phyloP scores from a whole-genome alignment of 2,329 filamentous ascomycete genomes.

The Paraconiothyrium brasiliense region DNA sequence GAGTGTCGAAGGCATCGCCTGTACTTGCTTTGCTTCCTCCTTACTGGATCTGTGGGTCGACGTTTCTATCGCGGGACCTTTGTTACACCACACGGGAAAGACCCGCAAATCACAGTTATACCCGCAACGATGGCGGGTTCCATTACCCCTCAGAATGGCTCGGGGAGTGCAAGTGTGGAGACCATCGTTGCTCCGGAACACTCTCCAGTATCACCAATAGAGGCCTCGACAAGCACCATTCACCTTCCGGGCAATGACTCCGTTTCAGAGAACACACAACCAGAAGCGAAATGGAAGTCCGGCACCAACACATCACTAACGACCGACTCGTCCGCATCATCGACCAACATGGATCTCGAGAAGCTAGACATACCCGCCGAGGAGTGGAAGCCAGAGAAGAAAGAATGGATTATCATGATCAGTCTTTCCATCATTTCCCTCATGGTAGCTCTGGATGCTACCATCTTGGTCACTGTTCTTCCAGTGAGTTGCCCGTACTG shows the following conservation, averaged over 20 bases:
- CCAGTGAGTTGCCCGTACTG: conserved; percentile 27
- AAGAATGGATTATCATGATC: conserved; percentile 38
- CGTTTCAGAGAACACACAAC: background rate
- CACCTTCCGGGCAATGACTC: background rate
- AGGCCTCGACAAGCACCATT: background rate
- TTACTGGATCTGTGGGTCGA: background rate
- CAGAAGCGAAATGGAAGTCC: background rate
- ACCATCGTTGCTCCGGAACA: background rate
- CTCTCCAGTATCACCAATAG: conserved; percentile 8
- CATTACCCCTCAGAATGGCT: background rate
- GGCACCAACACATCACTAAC: background rate
- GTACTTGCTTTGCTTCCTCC: background rate
- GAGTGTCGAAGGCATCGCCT: background rate
- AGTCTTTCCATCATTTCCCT: conserved; percentile 39
- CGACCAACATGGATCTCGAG: conserved; percentile 11
- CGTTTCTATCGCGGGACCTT: background rate
- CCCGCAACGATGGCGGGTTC: conserved; percentile 5
- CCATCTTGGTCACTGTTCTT: conserved; percentile 39
- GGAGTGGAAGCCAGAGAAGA: conserved; percentile 24
- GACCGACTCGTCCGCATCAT: conserved; percentile 2
- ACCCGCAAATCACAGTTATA: background rate
- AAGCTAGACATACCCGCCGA: conserved; percentile 8
- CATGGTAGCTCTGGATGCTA: conserved; percentile 44
- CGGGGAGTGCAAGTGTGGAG: background rate
- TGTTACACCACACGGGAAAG: background rate